Base-by-base conservation (phyloP, 1,284 basidiomycete species). In the Singerocomus rubriflavus region DNA sequence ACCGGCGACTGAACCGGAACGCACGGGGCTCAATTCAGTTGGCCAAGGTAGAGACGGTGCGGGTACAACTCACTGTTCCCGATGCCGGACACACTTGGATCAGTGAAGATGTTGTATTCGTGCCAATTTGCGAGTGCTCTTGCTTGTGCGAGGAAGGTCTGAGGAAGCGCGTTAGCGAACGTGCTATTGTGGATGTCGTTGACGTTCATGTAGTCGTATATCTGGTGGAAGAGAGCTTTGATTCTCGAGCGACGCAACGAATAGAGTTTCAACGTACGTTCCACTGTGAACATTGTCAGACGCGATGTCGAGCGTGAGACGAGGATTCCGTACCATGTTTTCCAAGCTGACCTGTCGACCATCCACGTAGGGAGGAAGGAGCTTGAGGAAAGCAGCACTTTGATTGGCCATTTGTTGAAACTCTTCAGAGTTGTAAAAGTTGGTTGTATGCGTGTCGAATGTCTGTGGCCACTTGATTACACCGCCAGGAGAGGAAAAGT, bases 161-260 rank as follows among this genome's bases (percentile, higher is more conserved):
- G 61, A 16, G 84, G 82, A 10, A 85, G 73, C 2, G 64, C 65
- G 12, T 74, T 61, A 10, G 74, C 68, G 57, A 87, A 90, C 0
- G 75, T 75, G 46, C 71, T 71, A 62, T 89, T 84, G 68, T 93
- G 88, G 45, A 88, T 82, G 51, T 70, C 75, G 58, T 88, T 74
- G 37, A 90, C 81, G 62, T 85, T 85, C 71, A 93, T 81, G 59
- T 76, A 88, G 61, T 90, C 89, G 65, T 74, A 91, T 43, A 92
- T 73, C 81, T 88, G 53, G 40, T 14, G 21, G 21, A 21, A 13
- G 13, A 35, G 31, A 27, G 32, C 3, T 6, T 36, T 35, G 46
- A 36, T 21, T 27, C 40, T 29, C 16, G 16, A 3, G 33, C 3
- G 30, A 40, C 5, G 13, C 39, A 40, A 39, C 38, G 3, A 30